These are phyloP conservation scores for Pseudogymnoascus destructans DNA, from an alignment of 2,329 filamentous ascomycete genomes.

Conservation along the genomic window DNA sequence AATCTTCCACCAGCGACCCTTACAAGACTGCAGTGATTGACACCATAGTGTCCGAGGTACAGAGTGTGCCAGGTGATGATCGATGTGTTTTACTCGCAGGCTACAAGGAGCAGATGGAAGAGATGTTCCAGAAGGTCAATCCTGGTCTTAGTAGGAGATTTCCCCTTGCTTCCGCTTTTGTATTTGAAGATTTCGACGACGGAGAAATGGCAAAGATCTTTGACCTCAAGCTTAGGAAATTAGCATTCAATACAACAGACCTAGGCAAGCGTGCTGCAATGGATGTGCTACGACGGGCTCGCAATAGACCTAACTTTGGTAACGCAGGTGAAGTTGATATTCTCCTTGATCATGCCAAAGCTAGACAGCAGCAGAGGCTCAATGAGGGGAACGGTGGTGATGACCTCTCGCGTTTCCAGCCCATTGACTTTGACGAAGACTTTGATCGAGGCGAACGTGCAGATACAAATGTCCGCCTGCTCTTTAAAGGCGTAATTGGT, in stretches of 20 bases:
- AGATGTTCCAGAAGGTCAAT: conserved; percentile 57
- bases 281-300: neutral
- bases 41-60: conserved; percentile 61
- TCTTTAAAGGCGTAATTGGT: neutral
- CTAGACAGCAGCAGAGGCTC: too few species aligned
- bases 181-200: conserved; percentile 52
- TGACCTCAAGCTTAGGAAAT: conserved; percentile 5
- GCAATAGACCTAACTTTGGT: conserved; percentile 40
- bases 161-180: conserved; percentile 40
- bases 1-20: too few species aligned
- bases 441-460: neutral
- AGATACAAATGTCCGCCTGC: neutral
- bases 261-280: neutral
- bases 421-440: neutral
- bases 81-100: conserved; percentile 51
- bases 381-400: too few species aligned
- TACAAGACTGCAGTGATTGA: conserved; percentile 45
- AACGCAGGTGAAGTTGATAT: conserved; percentile 62
- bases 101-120: conserved; percentile 53
- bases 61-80: conserved; percentile 54
- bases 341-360: too few species aligned
- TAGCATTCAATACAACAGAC: conserved; percentile 34
- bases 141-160: conserved; percentile 46
- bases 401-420: too few species aligned
- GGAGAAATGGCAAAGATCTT: too few species aligned